phyloP scores from a whole-genome alignment of 2,329 filamentous ascomycete species.

The Rachicladosporium sp. region DNA sequence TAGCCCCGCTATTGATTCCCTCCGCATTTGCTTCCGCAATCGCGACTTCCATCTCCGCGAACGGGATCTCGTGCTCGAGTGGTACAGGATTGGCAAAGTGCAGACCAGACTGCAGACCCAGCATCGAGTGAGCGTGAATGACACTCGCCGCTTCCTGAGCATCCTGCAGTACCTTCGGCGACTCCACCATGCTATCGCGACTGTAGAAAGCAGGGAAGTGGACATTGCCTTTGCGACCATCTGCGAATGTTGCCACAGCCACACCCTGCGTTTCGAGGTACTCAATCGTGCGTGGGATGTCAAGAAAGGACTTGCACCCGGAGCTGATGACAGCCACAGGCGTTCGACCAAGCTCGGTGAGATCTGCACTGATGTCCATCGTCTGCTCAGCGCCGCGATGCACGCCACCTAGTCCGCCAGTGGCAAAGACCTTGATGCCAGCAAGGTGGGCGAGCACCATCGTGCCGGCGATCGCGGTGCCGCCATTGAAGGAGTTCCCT shows the following conservation, averaged over 20 bases:
- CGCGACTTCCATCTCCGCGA: conserved; percentile 54
- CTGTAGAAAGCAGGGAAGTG: conserved; percentile 93
- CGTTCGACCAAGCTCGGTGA: conserved; percentile 85
- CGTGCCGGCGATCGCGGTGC: conserved; percentile 86
- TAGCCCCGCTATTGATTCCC: conserved; percentile 51
- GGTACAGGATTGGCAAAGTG: conserved; percentile 86
- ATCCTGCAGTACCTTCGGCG: conserved; percentile 60
- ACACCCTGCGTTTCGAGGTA: conserved; percentile 63
- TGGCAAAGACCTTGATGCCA: conserved; percentile 86
- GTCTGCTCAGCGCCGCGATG: conserved; percentile 76
- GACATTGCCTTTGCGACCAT: conserved; percentile 58
- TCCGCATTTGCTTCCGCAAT: conserved; percentile 58
- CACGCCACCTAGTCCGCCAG: conserved; percentile 86
- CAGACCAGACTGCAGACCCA: conserved; percentile 66
- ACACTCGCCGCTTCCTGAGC: conserved; percentile 83
- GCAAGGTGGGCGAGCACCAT: conserved; percentile 80
- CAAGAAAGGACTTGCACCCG: conserved; percentile 92
- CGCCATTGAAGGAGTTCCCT: conserved; percentile 64
- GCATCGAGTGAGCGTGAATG: conserved; percentile 61
- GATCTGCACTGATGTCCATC: conserved; percentile 89
- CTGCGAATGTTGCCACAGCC: conserved; percentile 77
- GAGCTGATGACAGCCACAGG: conserved; percentile 78
- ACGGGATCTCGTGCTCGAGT: conserved; percentile 54
- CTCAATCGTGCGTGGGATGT: conserved; percentile 82
- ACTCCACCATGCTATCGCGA: conserved; percentile 69